Conservation (phyloP, 139 green algal genomes). For the Chlamydomonas schloesseri region DNA sequence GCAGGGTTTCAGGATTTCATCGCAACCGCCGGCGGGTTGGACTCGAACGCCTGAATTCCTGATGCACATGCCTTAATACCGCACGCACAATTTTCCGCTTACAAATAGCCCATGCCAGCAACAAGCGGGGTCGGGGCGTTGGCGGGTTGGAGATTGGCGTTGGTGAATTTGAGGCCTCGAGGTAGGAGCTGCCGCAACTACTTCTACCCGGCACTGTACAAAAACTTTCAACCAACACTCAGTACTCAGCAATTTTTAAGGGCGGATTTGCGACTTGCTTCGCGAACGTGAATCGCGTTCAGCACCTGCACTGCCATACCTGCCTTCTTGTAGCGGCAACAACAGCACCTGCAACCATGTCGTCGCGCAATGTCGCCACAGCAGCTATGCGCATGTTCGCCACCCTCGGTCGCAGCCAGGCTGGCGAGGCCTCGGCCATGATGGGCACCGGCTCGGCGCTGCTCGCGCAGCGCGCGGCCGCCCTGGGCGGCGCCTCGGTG, state of each 20-base stretch:
- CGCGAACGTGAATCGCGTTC: neutral
- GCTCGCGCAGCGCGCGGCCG: neutral
- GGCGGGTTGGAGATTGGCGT: neutral
- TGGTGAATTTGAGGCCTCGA: neutral
- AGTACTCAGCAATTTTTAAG: too few relatives aligned
- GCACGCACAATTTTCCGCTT: neutral
- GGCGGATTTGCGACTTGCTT: neutral
- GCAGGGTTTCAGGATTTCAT: too few relatives aligned
- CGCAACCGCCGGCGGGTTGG: neutral
- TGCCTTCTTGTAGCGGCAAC: neutral
- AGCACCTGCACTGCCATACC: neutral
- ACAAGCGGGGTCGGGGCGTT: neutral
- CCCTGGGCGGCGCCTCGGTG: neutral
- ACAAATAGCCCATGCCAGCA: neutral
- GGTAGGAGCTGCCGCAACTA: too few relatives aligned
- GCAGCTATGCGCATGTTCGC: neutral
- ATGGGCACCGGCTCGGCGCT: neutral
- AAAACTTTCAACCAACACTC: too few relatives aligned
- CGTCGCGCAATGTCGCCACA: neutral
- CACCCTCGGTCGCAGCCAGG: neutral
- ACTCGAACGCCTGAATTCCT: neutral
- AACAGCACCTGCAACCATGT: neutral
- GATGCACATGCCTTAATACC: neutral
- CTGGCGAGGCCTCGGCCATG: neutral
- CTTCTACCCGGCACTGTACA: neutral